phyloP scores from a whole-genome alignment of 1,284 basidiomycete species.

The Tremellales sp. region DNA sequence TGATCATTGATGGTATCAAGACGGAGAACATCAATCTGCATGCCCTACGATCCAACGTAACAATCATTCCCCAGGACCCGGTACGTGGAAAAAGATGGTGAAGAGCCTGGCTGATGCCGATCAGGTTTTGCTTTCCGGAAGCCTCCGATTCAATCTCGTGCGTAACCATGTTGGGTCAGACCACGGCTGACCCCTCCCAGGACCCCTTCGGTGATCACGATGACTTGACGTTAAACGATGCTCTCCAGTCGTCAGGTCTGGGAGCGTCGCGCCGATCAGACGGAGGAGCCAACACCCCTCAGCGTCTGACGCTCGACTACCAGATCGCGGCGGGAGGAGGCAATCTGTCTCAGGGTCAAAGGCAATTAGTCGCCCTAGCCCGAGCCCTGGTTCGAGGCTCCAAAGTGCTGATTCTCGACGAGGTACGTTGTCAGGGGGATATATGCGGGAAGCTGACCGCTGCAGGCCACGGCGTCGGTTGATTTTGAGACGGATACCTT shows the following conservation, averaged over 20 bases:
- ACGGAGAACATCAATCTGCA: constrained; percentile 60
- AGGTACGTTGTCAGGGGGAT: constrained; percentile 31
- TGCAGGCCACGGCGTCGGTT: constrained; percentile 46
- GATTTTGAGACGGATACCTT: constrained; percentile 52
- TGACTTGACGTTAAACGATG: constrained; percentile 58
- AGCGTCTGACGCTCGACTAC: constrained; percentile 45
- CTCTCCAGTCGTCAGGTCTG: constrained; percentile 52
- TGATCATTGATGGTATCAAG: constrained; percentile 47
- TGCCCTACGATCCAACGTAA: constrained; percentile 53
- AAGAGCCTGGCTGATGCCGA: constrained; percentile 8
- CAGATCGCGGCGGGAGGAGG: constrained; percentile 51
- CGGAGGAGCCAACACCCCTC: constrained; percentile 32
- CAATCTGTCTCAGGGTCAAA: constrained; percentile 67
- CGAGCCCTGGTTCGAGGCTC: constrained; percentile 54
- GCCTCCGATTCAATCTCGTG: constrained; percentile 70
- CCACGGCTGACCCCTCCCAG: constrained; percentile 5
- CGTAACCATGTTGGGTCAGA: background rate
- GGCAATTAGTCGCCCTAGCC: constrained; percentile 60
- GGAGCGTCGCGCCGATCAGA: constrained; percentile 24
- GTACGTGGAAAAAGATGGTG: constrained; percentile 23
- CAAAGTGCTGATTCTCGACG: constrained; percentile 56
- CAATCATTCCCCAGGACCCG: constrained; percentile 62
- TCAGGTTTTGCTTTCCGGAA: constrained; percentile 62
- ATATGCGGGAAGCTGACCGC: background rate
- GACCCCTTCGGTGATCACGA: constrained; percentile 68